These are phyloP conservation scores for Acer negundo DNA, from an alignment of 345 rosid genomes.

Conservation along the genomic window DNA sequence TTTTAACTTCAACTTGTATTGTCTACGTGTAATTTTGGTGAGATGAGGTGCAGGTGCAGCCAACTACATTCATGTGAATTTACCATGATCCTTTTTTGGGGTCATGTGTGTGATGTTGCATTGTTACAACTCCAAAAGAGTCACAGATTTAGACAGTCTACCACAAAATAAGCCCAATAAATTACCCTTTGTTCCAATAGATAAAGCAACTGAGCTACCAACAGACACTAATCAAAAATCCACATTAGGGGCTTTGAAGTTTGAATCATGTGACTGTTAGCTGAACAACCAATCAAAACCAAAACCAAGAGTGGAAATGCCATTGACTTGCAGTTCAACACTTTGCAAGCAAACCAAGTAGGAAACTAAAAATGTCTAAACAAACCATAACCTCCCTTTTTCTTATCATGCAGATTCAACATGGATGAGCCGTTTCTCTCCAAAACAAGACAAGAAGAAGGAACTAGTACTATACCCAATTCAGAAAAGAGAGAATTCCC, in stretches of 20 bases:
- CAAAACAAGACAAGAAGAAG: conserved; percentile 23
- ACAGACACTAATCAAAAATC: neutral
- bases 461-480: conserved; percentile 9
- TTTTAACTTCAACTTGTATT: too few species aligned
- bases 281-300: neutral
- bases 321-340: conserved; percentile 14
- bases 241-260: neutral
- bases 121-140: neutral
- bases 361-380: neutral
- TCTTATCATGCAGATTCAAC: conserved; percentile 12
- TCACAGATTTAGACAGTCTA: neutral
- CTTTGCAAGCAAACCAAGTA: neutral
- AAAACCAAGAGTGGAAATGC: neutral
- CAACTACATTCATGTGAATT: too few species aligned
- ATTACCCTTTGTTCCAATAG: neutral
- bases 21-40: neutral
- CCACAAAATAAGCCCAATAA: neutral
- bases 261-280: conserved; percentile 7
- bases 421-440: conserved; percentile 47
- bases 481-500: conserved; percentile 29
- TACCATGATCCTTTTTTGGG: neutral
- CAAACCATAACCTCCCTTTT: neutral
- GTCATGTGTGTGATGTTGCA: neutral
- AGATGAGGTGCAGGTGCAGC: neutral
- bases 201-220: neutral